These are phyloP conservation scores for Heimioporus sp. DNA, from an alignment of 768 basidiomycete genomes.

Conservation along the genomic window DNA sequence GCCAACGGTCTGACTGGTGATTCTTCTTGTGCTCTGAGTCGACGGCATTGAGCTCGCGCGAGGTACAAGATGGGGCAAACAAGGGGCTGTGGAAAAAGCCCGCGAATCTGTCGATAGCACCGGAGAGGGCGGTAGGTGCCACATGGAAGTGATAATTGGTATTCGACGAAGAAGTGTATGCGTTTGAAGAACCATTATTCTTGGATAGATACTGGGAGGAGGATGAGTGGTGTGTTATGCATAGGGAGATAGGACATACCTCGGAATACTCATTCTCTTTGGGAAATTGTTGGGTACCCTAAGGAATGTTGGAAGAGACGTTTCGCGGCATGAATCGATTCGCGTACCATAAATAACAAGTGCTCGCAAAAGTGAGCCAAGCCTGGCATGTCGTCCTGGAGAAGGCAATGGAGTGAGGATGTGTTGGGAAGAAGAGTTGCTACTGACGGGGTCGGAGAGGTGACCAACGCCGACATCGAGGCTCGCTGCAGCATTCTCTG, in stretches of 20 bases:
- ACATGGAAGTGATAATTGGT: conserved; percentile 88
- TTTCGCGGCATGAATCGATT: not conserved
- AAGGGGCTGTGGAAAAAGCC: conserved; percentile 93
- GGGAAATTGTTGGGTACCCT: conserved; percentile 85
- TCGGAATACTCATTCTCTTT: conserved; percentile 94
- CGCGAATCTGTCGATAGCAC: conserved; percentile 75
- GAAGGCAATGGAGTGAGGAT: not conserved
- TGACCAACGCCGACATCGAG: conserved; percentile 95
- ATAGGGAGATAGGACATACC: conserved; percentile 35
- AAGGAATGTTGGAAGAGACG: conserved; percentile 1
- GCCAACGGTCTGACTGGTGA: conserved; percentile 84
- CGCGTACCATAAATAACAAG: conserved; percentile 86
- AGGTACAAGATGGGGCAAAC: conserved; percentile 81
- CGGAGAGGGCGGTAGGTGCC: conserved; percentile 56
- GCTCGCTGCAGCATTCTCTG: conserved; percentile 94
- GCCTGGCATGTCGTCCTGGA: conserved; percentile 83
- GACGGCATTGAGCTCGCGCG: conserved; percentile 91
- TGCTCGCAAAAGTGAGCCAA: conserved; percentile 97
- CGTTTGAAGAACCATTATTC: conserved; percentile 88
- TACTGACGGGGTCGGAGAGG: conserved; percentile 82
- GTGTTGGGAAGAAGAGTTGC: not conserved
- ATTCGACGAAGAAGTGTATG: conserved; percentile 87
- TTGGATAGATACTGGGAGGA: conserved; percentile 62
- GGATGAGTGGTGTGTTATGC: not conserved
- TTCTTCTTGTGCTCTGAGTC: conserved; percentile 98